A percentile compares a stretch with the other conserved stretches of the same genome.
Evolutionary conservation across 2,329 filamentous ascomycete genomes (phyloP).

Genomic region (Diaporthe citri): DNA sequence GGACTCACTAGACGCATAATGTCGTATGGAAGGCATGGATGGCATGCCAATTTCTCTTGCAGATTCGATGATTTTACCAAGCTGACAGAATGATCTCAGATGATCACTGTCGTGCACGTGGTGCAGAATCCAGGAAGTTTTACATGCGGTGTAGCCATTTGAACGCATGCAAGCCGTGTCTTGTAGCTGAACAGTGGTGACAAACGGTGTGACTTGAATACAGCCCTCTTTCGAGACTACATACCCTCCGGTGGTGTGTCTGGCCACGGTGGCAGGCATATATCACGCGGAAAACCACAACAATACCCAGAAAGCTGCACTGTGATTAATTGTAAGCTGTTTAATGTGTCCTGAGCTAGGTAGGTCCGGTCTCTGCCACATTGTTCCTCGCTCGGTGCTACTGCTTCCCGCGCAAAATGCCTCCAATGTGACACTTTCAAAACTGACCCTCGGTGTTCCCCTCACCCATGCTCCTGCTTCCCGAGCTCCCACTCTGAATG

Average conservation of each 20-base stretch:
- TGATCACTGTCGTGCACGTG: too few relatives aligned
- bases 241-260: not conserved
- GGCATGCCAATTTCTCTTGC: not conserved
- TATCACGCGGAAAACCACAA: not conserved
- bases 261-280: not conserved
- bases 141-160: too few relatives aligned
- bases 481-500: slow-evolving; percentile 91
- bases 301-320: not conserved
- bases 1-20: slow-evolving; percentile 54
- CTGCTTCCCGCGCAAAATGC: not conserved
- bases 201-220: too few relatives aligned
- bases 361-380: not conserved
- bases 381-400: not conserved
- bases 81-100: not conserved
- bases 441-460: slow-evolving; percentile 89
- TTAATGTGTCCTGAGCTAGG: not conserved
- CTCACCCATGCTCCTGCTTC: slow-evolving; percentile 93
- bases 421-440: not conserved
- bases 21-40: not conserved
- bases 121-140: too few relatives aligned
- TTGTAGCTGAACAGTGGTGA: too few relatives aligned
- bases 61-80: not conserved
- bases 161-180: too few relatives aligned
- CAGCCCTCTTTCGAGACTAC: not conserved
- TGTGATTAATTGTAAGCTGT: not conserved